Evolutionary conservation across 2,329 filamentous ascomycete genomes (phyloP).

Genomic region (Colletotrichum eleusines): DNA sequence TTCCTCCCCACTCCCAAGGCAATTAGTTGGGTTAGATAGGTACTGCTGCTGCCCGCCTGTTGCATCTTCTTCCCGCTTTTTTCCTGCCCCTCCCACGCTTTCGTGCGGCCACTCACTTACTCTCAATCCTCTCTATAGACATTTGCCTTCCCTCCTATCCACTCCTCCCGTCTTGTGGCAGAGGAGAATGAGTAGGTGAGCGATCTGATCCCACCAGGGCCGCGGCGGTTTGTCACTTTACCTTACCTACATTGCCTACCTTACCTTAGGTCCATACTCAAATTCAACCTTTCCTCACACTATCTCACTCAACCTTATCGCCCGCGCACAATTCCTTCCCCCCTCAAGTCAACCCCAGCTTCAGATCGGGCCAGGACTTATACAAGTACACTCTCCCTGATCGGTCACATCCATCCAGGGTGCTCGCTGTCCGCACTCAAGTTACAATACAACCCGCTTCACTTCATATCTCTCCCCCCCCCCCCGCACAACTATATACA

Average conservation of each 20-base stretch:
- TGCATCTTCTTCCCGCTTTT: constrained; percentile 37
- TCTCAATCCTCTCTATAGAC: constrained; percentile 23
- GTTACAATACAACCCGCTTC: background rate
- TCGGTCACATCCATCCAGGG: background rate
- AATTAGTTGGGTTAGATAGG: too few species aligned
- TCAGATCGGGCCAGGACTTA: background rate
- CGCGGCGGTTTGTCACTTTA: constrained; percentile 18
- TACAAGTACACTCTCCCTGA: constrained; percentile 5
- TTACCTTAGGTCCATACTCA: constrained; percentile 24
- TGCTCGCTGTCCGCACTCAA: background rate
- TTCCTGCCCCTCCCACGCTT: constrained; percentile 9
- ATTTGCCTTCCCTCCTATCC: constrained; percentile 21
- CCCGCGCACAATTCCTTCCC: constrained; percentile 10
- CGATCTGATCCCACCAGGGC: constrained; percentile 12
- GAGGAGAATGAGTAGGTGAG: background rate
- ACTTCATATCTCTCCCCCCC: background rate
- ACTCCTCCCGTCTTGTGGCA: constrained; percentile 6
- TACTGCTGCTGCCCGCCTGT: constrained; percentile 26
- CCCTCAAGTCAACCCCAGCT: constrained; percentile 9
- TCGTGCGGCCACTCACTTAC: constrained; percentile 17
- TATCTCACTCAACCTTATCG: constrained; percentile 8
- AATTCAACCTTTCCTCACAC: constrained; percentile 25
- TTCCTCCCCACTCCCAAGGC: constrained; percentile 17
- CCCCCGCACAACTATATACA: background rate
- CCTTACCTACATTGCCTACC: background rate